Base-by-base conservation (phyloP, 257 asterid species). In the Schizonepeta tenuifolia region DNA sequence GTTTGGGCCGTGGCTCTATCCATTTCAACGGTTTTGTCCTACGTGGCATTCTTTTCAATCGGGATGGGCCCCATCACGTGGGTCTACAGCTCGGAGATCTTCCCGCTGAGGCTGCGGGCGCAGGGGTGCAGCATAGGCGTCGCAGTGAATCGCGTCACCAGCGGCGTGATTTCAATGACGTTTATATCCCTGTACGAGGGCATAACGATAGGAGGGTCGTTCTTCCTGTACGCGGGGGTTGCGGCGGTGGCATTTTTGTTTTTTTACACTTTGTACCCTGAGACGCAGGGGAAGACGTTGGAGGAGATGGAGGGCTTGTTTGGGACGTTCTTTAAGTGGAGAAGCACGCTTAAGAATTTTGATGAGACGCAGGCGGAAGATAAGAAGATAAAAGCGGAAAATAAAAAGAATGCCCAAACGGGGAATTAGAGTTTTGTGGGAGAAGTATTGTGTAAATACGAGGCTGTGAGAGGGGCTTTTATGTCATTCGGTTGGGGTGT, bases 61-160 rank as follows among this genome's bases (percentile, higher is more conserved):
- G 96, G 96, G 3, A 68, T 89, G 89, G 94, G 96, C 15, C 96
- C 96, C 31, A 88, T 90, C 6, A 85, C 93, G 17, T 87, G 95
- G 96, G 96, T 90, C 3, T 90, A 87, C 58, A 83, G 90, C 38
- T 87, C 96, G 0, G 94, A 89, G 76, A 87, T 87, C 2, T 89
- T 89, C 9, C 96, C 96, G 2, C 6, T 90, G 59, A 70, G 26
- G 72, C 65, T 90, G 10, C 58, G 96, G 62, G 94, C 96, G 15
- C 93, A 88, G 64, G 96, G 96, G 14, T 88, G 94, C 61, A 79
- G 90, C 22, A 73, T 87, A 53, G 96, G 85, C 0, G 90, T 87
- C 9, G 90, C 89, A 13, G 49, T 26, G 72, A 90, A 90, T 62
- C 85, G 94, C 9, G 81, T 80, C 3, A 85, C 87, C 1, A 90